These are phyloP conservation scores for Cyamopsis tetragonoloba DNA, from an alignment of 306 rosid species.

Conservation along the genomic window DNA sequence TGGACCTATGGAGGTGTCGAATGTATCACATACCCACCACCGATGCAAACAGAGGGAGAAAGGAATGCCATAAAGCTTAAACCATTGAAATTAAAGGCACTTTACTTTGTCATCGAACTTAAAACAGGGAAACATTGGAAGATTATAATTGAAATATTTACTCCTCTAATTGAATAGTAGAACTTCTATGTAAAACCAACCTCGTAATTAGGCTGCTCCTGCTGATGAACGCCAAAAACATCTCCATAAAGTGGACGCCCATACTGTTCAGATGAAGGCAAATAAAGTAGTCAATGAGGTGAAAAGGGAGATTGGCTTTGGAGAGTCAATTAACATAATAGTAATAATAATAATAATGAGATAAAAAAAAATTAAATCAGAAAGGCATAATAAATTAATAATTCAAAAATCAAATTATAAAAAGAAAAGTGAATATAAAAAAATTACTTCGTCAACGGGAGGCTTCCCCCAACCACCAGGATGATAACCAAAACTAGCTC, in stretches of 20 bases:
- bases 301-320: not conserved
- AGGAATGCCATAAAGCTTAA: not conserved
- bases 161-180: not conserved
- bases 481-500: conserved; percentile 88
- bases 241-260: conserved; percentile 84
- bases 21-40: too few species aligned
- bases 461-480: conserved; percentile 98
- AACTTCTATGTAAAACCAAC: conserved; percentile 32
- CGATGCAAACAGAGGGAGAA: not conserved
- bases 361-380: too few species aligned
- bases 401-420: not conserved
- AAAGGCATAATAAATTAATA: too few species aligned
- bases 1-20: too few species aligned
- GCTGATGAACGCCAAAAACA: conserved; percentile 77
- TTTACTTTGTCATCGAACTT: not conserved
- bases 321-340: not conserved
- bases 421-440: not conserved
- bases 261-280: conserved; percentile 37
- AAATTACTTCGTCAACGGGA: conserved; percentile 75
- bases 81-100: not conserved
- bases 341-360: too few species aligned
- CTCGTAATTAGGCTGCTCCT: conserved; percentile 81
- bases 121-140: not conserved
- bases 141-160: not conserved
- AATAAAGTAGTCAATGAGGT: not conserved